Percentiles rank a stretch among this genome's conserved stretches.
phyloP scores from a whole-genome alignment of 2,329 filamentous ascomycete species.

The Paecilomyces formosus region DNA sequence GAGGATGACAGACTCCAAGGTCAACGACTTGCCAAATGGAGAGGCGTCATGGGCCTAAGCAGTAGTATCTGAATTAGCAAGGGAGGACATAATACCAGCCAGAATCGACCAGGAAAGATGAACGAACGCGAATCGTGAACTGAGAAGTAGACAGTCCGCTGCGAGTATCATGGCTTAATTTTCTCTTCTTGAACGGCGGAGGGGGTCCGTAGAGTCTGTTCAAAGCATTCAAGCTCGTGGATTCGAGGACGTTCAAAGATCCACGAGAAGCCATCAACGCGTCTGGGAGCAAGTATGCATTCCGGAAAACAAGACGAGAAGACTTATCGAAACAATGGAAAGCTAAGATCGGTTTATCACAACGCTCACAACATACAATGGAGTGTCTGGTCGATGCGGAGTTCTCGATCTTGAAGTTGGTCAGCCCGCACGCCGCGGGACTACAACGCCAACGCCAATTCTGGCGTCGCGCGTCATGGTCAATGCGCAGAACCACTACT shows the following conservation, averaged over 20 bases:
- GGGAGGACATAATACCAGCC: background rate
- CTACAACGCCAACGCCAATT: background rate
- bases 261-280: slow-evolving; percentile 30
- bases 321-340: background rate
- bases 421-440: background rate
- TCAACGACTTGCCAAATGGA: slow-evolving; percentile 24
- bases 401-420: background rate
- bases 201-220: slow-evolving; percentile 21
- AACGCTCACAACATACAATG: background rate
- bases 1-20: slow-evolving; percentile 27
- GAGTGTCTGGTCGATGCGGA: background rate
- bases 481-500: background rate
- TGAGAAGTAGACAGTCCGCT: slow-evolving; percentile 11
- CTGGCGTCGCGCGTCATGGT: slow-evolving; percentile 5
- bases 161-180: slow-evolving; percentile 13
- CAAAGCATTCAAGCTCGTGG: slow-evolving; percentile 23
- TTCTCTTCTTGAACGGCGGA: slow-evolving; percentile 27
- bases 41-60: slow-evolving; percentile 28
- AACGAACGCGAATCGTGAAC: slow-evolving; percentile 24
- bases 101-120: background rate
- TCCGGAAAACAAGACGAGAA: slow-evolving; percentile 2
- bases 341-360: background rate
- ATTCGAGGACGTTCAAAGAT: slow-evolving; percentile 23
- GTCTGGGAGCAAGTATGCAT: slow-evolving; percentile 17
- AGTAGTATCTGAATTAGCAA: slow-evolving; percentile 1